These are phyloP conservation scores for Nicotiana paniculata DNA, from an alignment of 257 asterid species.

Conservation along the genomic window DNA sequence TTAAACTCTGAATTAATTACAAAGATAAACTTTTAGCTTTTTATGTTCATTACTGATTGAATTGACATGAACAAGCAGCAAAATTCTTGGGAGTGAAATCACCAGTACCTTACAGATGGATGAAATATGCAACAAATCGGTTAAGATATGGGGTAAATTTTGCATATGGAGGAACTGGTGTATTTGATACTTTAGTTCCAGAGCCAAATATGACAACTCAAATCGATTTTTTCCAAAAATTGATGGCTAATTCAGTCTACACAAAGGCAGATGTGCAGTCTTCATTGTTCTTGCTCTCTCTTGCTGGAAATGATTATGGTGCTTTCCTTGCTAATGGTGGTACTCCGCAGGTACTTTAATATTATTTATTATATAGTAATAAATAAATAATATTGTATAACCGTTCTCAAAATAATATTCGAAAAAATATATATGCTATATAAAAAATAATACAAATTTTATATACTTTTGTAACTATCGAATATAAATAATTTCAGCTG, in stretches of 20 bases:
- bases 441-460: no score
- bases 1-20: no score
- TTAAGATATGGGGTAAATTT: slow-evolving; percentile 63
- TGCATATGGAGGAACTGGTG: slow-evolving; percentile 95
- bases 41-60: not conserved
- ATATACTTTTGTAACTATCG: no score
- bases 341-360: slow-evolving; percentile 37
- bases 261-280: slow-evolving; percentile 37
- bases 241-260: slow-evolving; percentile 36
- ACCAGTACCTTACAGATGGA: slow-evolving; percentile 65
- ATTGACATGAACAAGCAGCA: slow-evolving; percentile 34
- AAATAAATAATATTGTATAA: no score
- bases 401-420: no score
- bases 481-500: no score
- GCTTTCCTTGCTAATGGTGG: slow-evolving; percentile 45
- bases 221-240: slow-evolving; percentile 48
- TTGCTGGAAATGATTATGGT: slow-evolving; percentile 70
- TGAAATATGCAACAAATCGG: slow-evolving; percentile 37
- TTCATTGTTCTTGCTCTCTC: slow-evolving; percentile 44
- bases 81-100: slow-evolving; percentile 58
- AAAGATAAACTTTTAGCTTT: no score
- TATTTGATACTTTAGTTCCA: slow-evolving; percentile 45
- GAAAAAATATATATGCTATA: no score
- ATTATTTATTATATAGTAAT: not conserved
- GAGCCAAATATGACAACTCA: slow-evolving; percentile 77